phyloP scores from a whole-genome alignment of 1,139 yeast species.

The Yamadazyma atlantica region DNA sequence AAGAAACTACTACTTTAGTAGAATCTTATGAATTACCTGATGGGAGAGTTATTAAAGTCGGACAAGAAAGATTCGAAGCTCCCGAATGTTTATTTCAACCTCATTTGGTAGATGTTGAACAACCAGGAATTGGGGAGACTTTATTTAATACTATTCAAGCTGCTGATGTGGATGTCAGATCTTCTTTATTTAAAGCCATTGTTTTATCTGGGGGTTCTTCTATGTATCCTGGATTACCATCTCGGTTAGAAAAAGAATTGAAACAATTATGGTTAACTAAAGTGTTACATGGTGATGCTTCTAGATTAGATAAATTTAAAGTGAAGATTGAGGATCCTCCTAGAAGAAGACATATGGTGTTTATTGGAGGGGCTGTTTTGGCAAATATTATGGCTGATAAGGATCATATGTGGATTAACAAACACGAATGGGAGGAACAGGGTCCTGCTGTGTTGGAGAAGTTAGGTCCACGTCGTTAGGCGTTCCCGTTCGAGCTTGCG shows the following conservation, averaged over 20 bases:
- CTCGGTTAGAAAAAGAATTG: conserved; percentile 91
- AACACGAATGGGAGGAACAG: conserved; percentile 97
- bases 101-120: conserved; percentile 93
- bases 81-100: conserved; percentile 99
- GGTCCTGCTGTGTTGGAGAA: conserved; percentile 84
- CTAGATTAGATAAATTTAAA: conserved; percentile 86
- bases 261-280: conserved; percentile 94
- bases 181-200: conserved; percentile 86
- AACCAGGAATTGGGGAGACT: conserved; percentile 93
- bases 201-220: conserved; percentile 97
- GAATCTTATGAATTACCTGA: conserved; percentile 94
- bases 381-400: conserved; percentile 98
- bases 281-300: conserved; percentile 83
- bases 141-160: conserved; percentile 89
- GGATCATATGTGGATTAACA: conserved; percentile 96
- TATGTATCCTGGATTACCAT: conserved; percentile 98
- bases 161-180: conserved; percentile 91
- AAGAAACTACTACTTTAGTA: conserved; percentile 91
- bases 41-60: conserved; percentile 90
- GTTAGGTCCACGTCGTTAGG: conserved; percentile 81
- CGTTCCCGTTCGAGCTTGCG: no score
- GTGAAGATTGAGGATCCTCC: conserved; percentile 99
- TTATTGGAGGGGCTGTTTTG: conserved; percentile 97
- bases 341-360: conserved; percentile 98
- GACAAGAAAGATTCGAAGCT: conserved; percentile 95